Evolutionary conservation across 805 yeast species (phyloP).

Genomic region (Candida silvicultrix): DNA sequence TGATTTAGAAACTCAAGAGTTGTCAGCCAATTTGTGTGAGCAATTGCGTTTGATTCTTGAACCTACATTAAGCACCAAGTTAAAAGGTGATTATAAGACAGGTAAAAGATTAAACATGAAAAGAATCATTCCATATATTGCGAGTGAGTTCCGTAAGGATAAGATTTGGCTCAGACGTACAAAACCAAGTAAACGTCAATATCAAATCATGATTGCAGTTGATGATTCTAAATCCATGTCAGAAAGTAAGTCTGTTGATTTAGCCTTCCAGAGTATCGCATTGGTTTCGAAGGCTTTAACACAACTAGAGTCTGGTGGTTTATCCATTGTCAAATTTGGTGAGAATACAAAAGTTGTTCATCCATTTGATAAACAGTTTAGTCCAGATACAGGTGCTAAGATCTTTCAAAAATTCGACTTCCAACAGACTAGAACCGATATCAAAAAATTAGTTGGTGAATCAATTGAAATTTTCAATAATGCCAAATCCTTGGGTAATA

Average conservation of each 20-base stretch:
- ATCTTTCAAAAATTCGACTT: constrained; percentile 87
- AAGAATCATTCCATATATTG: constrained; percentile 95
- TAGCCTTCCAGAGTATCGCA: constrained; percentile 93
- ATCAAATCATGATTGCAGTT: constrained; percentile 94
- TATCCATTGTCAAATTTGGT: constrained; percentile 88
- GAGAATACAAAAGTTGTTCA: constrained; percentile 78
- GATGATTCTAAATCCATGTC: constrained; percentile 98
- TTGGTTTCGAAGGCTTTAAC: constrained; percentile 90
- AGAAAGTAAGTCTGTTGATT: constrained; percentile 81
- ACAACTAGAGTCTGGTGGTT: constrained; percentile 89
- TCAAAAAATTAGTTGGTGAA: constrained; percentile 61
- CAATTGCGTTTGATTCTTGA: constrained; percentile 88
- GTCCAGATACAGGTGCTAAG: constrained; percentile 74
- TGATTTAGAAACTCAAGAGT: constrained; percentile 79
- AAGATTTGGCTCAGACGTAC: constrained; percentile 98
- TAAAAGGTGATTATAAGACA: constrained; percentile 92
- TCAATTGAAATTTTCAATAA: constrained; percentile 68
- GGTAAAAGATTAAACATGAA: constrained; percentile 98
- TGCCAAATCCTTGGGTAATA: constrained; percentile 38
- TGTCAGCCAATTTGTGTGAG: constrained; percentile 84
- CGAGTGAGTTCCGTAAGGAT: constrained; percentile 94
- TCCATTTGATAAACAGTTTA: constrained; percentile 82
- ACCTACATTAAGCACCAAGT: constrained; percentile 93
- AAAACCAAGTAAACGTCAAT: constrained; percentile 94
- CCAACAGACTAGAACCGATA: constrained; percentile 83